Evolutionary conservation across 1,284 basidiomycete genomes (phyloP).

Genomic region (Naganishia liquefaciens): DNA sequence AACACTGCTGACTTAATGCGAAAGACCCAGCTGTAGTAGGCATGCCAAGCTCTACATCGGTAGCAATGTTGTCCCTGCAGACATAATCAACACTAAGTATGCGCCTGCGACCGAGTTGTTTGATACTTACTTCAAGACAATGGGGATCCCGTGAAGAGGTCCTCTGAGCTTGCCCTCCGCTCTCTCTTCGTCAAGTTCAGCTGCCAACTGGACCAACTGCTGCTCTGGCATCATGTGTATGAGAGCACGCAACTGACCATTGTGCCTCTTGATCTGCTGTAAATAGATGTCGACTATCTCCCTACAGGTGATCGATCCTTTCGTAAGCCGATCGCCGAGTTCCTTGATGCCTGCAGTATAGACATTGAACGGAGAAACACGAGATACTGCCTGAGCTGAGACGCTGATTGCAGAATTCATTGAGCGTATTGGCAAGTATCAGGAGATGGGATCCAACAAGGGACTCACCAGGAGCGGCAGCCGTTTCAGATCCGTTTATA

Average conservation of each 20-base stretch:
- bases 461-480: too few relatives aligned
- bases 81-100: too few relatives aligned
- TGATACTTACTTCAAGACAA: constrained; percentile 21
- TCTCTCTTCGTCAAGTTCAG: constrained; percentile 3
- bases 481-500: too few relatives aligned
- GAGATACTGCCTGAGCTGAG: background rate
- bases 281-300: constrained; percentile 16
- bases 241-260: constrained; percentile 5
- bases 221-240: constrained; percentile 9
- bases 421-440: too few relatives aligned
- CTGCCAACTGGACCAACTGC: background rate
- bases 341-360: constrained; percentile 10
- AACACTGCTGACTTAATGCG: constrained; percentile 15
- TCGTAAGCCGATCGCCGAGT: background rate
- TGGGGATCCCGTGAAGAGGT: constrained; percentile 10
- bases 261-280: constrained; percentile 1
- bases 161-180: background rate
- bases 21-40: constrained; percentile 29
- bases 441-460: too few relatives aligned
- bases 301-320: background rate
- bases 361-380: background rate
- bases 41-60: constrained; percentile 18
- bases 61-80: constrained; percentile 28
- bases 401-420: background rate
- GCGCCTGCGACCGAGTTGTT: too few relatives aligned